A percentile compares a stretch with the other conserved stretches of the same genome.
Conservation (phyloP, 2,329 filamentous ascomycete species). For the Endoconidiophora polonica region DNA sequence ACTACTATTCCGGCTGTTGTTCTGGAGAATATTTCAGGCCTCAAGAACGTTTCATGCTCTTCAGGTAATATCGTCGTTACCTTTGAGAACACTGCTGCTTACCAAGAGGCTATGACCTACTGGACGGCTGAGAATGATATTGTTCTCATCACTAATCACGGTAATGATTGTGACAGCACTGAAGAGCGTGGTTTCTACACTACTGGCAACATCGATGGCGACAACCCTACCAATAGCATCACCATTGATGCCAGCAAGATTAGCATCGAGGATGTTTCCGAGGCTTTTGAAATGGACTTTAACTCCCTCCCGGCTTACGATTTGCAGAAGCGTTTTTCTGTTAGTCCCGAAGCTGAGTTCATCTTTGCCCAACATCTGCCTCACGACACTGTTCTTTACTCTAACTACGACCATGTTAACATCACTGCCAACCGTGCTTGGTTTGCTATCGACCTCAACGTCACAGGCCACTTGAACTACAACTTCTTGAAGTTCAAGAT, state of each 20-base stretch:
- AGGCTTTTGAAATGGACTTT: conserved; percentile 16
- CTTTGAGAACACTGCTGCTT: conserved; percentile 13
- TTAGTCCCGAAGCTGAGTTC: conserved; percentile 16
- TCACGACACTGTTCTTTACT: conserved; percentile 19
- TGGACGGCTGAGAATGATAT: conserved; percentile 16
- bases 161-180: conserved; percentile 24
- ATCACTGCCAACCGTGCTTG: conserved; percentile 21
- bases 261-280: conserved; percentile 19
- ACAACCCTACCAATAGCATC: conserved; percentile 16
- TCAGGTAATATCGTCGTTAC: conserved; percentile 14
- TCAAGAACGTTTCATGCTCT: conserved; percentile 14
- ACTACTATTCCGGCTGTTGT: conserved; percentile 16
- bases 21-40: conserved; percentile 14
- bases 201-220: conserved; percentile 18
- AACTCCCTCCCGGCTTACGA: conserved; percentile 16
- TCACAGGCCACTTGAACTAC: conserved; percentile 28
- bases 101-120: conserved; percentile 14
- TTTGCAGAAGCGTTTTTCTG: conserved; percentile 17
- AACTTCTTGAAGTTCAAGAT: conserved; percentile 21
- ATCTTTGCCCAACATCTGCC: conserved; percentile 12
- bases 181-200: conserved; percentile 25
- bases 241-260: conserved; percentile 20
- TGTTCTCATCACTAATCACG: conserved; percentile 26
- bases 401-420: conserved; percentile 19
- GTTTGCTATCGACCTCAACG: conserved; percentile 22